Conservation (phyloP, 805 yeast genomes). For the Zygosaccharomyces lentus region DNA sequence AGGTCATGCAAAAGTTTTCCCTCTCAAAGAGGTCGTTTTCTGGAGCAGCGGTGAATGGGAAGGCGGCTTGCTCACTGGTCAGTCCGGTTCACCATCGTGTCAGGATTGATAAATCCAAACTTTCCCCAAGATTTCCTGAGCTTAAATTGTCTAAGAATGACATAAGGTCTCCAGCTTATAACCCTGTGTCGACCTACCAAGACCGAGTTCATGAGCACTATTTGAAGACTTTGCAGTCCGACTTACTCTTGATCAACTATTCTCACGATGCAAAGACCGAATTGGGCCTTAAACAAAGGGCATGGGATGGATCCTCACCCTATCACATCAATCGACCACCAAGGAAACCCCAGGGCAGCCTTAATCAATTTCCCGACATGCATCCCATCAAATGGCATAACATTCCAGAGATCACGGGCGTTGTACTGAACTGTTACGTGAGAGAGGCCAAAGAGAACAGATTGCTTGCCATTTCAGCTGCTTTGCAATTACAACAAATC, state of each 20-base stretch:
- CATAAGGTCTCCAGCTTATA: constrained; percentile 71
- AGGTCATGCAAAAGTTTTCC: constrained; percentile 12
- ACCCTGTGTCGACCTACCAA: constrained; percentile 68
- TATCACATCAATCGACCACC: constrained; percentile 81
- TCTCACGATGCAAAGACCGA: constrained; percentile 54
- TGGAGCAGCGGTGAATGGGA: constrained; percentile 36
- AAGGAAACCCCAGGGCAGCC: constrained; percentile 70
- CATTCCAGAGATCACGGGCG: constrained; percentile 65
- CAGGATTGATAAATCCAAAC: constrained; percentile 63
- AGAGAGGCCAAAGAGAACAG: constrained; percentile 65
- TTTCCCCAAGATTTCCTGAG: constrained; percentile 72
- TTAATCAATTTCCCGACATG: constrained; percentile 69
- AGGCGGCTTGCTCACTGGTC: constrained; percentile 65
- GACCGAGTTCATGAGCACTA: constrained; percentile 80
- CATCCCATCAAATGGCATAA: constrained; percentile 61
- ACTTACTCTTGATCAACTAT: constrained; percentile 72
- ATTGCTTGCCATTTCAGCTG: constrained; percentile 70
- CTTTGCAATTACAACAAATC: constrained; percentile 81
- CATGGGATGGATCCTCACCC: constrained; percentile 85
- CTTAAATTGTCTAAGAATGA: constrained; percentile 65
- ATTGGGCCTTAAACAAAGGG: constrained; percentile 67
- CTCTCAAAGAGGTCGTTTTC: constrained; percentile 22
- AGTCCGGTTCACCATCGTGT: constrained; percentile 91
- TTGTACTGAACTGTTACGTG: constrained; percentile 73
- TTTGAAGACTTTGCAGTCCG: constrained; percentile 66